Base-by-base conservation (phyloP, 208 protist genomes). In the Wallacemonas sp. region DNA sequence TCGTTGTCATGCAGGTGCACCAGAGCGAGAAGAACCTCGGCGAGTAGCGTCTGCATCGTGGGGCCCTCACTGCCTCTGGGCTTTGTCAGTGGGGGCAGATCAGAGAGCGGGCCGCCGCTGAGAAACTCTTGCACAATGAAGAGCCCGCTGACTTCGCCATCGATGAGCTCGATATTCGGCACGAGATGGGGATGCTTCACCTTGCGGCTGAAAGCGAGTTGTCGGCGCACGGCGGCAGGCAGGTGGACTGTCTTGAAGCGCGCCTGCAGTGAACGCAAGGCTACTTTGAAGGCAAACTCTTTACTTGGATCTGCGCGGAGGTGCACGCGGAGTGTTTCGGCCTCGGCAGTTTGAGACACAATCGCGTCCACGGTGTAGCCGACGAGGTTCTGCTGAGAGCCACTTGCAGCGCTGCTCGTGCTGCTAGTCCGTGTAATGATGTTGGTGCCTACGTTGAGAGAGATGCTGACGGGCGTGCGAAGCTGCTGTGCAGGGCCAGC, bases 101-200 rank as follows among this genome's bases (percentile, higher is more conserved):
- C 51, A 12, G 33, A 21, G 0, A 88, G 45, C 38, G 63, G 63
- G 2, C 77, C 84, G 24, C 56, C 39, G 2, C 66, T 58, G 21
- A 88, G 66, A 72, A 85, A 90, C 28, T 83, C 72, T 64, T 91
- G 82, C 34, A 83, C 76, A 1, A 82, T 81, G 56, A 90, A 92
- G 62, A 80, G 87, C 46, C 75, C 73, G 47, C 77, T 77, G 36
- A 75, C 67, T 42, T 78, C 77, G 28, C 75, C 72, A 28, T 95
- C 80, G 1, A 95, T 82, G 64, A 95, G 90, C 36, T 89, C 82
- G n/a, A 84, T 46, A 39, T 84, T 77, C 15, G 61, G 51, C 31
- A 91, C 72, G 27, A 95, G 49, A 70, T 90, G 90, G 2, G 79
- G 76, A 66, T 95, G 84, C 31, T 61, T 54, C 1, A 89, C 71